phyloP scores from a whole-genome alignment of 2,329 filamentous ascomycete genomes.

The Colletotrichum incanum region DNA sequence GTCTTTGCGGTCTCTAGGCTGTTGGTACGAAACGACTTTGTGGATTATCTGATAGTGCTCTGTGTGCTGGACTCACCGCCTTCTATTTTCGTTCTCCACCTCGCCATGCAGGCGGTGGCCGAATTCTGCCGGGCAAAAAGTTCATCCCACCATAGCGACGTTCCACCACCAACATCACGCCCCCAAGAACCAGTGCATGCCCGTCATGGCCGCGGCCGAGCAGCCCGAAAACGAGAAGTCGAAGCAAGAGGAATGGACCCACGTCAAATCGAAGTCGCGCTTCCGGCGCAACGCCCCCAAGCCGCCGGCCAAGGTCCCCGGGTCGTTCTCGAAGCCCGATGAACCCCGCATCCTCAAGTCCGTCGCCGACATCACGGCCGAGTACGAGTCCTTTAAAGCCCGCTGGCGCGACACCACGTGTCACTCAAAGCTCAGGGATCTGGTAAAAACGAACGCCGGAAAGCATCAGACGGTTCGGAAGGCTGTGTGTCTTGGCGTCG shows the following conservation, averaged over 20 bases:
- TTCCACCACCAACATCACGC: conserved; percentile 1
- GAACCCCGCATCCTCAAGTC: conserved; percentile 40
- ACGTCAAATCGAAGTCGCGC: conserved; percentile 44
- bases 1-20: background rate
- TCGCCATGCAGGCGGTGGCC: conserved; percentile 20
- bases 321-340: background rate
- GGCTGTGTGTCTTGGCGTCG: conserved; percentile 70
- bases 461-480: conserved; percentile 49
- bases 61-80: conserved; percentile 4
- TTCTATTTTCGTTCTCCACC: background rate
- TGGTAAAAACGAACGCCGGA: conserved; percentile 50
- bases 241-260: conserved; percentile 45
- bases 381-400: conserved; percentile 49
- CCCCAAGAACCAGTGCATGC: background rate
- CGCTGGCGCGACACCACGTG: conserved; percentile 49
- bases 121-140: conserved; percentile 41
- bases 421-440: conserved; percentile 52
- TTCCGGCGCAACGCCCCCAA: conserved; percentile 31
- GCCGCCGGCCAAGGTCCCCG: conserved; percentile 2
- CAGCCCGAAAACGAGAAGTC: conserved; percentile 4
- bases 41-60: background rate
- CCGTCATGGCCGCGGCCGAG: conserved; percentile 30
- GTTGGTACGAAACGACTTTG: background rate
- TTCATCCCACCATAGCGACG: conserved; percentile 30
- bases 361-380: conserved; percentile 49